These are phyloP conservation scores for Penicillium robsamsonii DNA, from an alignment of 495 filamentous ascomycete species.

Conservation along the genomic window DNA sequence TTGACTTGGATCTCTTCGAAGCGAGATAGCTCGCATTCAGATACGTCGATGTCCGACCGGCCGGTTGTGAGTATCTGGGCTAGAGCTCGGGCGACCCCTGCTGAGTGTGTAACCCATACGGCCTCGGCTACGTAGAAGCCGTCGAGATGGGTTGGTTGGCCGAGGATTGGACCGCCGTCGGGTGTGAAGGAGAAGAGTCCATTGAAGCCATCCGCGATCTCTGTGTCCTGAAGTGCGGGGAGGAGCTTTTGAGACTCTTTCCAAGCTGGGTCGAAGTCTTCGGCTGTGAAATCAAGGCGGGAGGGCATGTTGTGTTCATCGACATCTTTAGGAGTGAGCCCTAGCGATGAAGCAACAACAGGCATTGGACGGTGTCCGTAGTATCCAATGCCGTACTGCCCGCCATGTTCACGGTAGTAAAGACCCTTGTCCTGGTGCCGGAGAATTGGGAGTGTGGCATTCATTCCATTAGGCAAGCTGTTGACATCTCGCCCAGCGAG, in stretches of 20 bases:
- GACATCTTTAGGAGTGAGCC: conserved; percentile 42
- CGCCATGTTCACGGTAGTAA: conserved; percentile 54
- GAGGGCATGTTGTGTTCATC: conserved; percentile 53
- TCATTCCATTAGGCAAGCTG: conserved; percentile 32
- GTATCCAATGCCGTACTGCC: conserved; percentile 52
- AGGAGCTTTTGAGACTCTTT: conserved; percentile 42
- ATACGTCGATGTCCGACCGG: conserved; percentile 43
- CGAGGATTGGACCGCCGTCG: conserved; percentile 49
- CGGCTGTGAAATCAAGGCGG: conserved; percentile 44
- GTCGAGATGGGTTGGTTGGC: conserved; percentile 45
- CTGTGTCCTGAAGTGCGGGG: conserved; percentile 37
- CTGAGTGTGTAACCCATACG: conserved; percentile 55
- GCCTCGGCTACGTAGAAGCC: conserved; percentile 55
- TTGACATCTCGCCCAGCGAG: conserved; percentile 34
- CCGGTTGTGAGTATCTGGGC: conserved; percentile 49
- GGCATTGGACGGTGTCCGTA: conserved; percentile 55
- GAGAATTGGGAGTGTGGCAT: conserved; percentile 47
- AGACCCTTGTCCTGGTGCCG: conserved; percentile 53
- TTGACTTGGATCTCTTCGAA: conserved; percentile 50
- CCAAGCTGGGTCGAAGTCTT: conserved; percentile 53
- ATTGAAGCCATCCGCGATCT: conserved; percentile 52
- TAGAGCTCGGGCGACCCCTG: conserved; percentile 50
- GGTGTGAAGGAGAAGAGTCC: conserved; percentile 55
- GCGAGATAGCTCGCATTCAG: conserved; percentile 49
- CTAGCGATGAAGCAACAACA: conserved; percentile 41